phyloP scores from a whole-genome alignment of 2,329 filamentous ascomycete genomes.

The Paraphaeosphaeria minitans region DNA sequence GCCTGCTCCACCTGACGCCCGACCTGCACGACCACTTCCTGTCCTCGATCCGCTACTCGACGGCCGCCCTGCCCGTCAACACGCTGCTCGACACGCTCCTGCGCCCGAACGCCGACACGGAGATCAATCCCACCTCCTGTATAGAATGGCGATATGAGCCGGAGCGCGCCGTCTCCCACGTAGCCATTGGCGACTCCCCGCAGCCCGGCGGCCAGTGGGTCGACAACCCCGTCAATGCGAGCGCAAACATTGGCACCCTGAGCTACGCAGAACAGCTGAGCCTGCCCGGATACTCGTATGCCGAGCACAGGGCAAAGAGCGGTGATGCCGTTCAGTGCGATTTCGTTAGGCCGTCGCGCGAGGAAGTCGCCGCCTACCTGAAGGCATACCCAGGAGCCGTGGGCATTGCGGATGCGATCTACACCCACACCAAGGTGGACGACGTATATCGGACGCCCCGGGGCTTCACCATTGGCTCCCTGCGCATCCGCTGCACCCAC shows the following conservation, averaged over 20 bases:
- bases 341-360: conserved; percentile 61
- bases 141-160: conserved; percentile 60
- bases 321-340: conserved; percentile 50
- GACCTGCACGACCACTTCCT: conserved; percentile 64
- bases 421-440: conserved; percentile 49
- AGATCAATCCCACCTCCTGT: conserved; percentile 58
- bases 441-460: conserved; percentile 51
- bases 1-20: conserved; percentile 56
- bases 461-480: conserved; percentile 58
- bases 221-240: conserved; percentile 58
- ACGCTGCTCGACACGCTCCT: conserved; percentile 64
- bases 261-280: conserved; percentile 68
- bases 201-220: conserved; percentile 65
- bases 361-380: conserved; percentile 62
- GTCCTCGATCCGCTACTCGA: conserved; percentile 65
- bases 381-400: conserved; percentile 59
- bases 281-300: conserved; percentile 63
- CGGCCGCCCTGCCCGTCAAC: conserved; percentile 64
- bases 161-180: conserved; percentile 57
- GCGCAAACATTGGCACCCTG: conserved; percentile 62
- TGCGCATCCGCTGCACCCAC: conserved; percentile 60
- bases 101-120: conserved; percentile 63
- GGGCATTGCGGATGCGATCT: conserved; percentile 56
- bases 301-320: conserved; percentile 55
- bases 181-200: conserved; percentile 58